These are phyloP conservation scores for Paracorniculantispora psalliotae DNA, from an alignment of 2,329 filamentous ascomycete genomes.

Conservation along the genomic window DNA sequence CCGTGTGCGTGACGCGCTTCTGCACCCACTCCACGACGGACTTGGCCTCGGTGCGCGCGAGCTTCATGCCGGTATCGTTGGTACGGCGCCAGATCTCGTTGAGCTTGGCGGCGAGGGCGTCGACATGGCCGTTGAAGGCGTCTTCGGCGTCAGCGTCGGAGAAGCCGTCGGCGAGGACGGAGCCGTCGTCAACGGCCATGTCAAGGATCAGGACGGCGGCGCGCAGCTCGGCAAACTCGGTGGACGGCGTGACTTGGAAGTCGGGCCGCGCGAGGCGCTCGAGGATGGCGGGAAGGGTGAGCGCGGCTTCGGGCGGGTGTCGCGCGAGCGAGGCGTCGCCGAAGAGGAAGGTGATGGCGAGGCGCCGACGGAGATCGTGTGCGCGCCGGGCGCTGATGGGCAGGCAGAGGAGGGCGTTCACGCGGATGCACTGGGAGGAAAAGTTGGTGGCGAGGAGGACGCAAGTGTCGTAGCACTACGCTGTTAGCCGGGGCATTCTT, in stretches of 20 bases:
- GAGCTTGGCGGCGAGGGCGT: conserved; percentile 57
- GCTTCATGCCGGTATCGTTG: conserved; percentile 66
- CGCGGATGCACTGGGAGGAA: conserved; percentile 45
- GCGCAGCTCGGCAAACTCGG: conserved; percentile 64
- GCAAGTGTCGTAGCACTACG: conserved; percentile 46
- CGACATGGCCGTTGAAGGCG: conserved; percentile 66
- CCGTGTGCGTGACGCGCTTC: conserved; percentile 64
- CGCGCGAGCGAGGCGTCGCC: conserved; percentile 39
- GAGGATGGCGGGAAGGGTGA: conserved; percentile 41
- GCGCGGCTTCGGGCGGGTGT: conserved; percentile 34
- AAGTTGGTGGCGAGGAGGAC: conserved; percentile 43
- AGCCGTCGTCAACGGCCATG: conserved; percentile 64
- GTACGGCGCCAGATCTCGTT: conserved; percentile 58
- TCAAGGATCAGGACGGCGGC: conserved; percentile 66
- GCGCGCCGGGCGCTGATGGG: conserved; percentile 45
- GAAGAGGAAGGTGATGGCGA: conserved; percentile 63
- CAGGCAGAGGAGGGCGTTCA: conserved; percentile 54
- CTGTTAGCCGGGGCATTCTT: neutral
- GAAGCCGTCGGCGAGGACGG: conserved; percentile 20
- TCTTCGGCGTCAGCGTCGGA: conserved; percentile 28
- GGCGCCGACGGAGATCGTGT: conserved; percentile 58
- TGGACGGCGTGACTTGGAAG: conserved; percentile 49
- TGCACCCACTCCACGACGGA: conserved; percentile 68
- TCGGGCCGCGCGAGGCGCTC: conserved; percentile 41
- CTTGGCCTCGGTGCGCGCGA: conserved; percentile 73